Base-by-base conservation (phyloP, 1,284 basidiomycete genomes). In the Cryptococcus sp. region DNA sequence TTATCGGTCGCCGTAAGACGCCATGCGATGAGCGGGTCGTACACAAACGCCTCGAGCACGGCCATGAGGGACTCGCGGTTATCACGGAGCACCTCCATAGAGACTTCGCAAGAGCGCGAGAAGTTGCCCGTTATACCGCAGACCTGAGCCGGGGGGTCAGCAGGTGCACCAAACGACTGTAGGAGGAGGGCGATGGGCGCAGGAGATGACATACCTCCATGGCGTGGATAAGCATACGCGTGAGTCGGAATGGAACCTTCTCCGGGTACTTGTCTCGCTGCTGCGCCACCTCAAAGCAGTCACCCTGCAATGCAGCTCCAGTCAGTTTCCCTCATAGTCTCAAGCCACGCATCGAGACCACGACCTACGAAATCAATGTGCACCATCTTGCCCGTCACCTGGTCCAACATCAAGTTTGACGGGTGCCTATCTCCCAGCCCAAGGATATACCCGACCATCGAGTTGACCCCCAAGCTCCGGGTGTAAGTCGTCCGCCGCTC, bases 11-110 rank as follows among this genome's bases (percentile, higher is more conserved):
- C 71, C 0, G 78, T 79, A 46, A 81, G 66, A 62, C 82, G 75
- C 83, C 83, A 84, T 51, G 79, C 79, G 65, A 84, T 82, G 50
- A 84, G 68, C 0, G 83, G 83, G 66, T 84, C 83, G 67, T 83
- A 82, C 12, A 83, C 82, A 61, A 84, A 84, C 4, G 83, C 96
- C 77, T 98, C 96, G 35, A 99, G 81, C 21, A 99, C 91, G 12
- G 96, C 96, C 87, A 98, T 90, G 57, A 99, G 82, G 16, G 91
- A 95, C 77, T 98, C 96, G 78, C 95, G 93, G 81, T 98, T 98
- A 59, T 91, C 91, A 36, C 96, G 87, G 59, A 98, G 79, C 6
- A 99, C 96, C 59, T 86, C 84, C 96, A 99, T 98, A 39, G 92
- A 92, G 66, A 95, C 95, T 73, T 98, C 94, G 79, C 92, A 96